Base-by-base conservation (phyloP, 192 early-diverging fungal species). In the Coemansia sp. region DNA sequence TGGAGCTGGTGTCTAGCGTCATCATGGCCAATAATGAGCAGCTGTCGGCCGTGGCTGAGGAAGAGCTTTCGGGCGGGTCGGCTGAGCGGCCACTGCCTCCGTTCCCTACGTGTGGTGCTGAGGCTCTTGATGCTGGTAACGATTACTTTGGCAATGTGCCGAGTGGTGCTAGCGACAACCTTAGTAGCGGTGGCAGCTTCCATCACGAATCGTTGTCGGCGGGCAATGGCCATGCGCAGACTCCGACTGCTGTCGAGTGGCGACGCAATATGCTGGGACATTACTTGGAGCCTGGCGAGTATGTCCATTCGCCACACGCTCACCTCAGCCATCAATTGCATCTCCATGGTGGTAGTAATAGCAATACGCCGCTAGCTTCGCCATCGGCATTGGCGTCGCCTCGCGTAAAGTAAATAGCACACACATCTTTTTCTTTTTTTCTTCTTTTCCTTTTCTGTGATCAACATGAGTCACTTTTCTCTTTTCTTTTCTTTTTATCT, bases 141-240 rank as follows among this genome's bases (percentile, higher is more conserved):
- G 78, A 81, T 47, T 81, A 81, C 49, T 81, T 81, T 67, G 78
- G 78, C 42, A 39, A 55, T 50, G 60, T 62, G 37, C 57, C 10
- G 40, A 58, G 70, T 32, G 19, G 30, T 5, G 39, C 43, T 68
- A 75, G 40, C 55, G 39, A 30, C 72, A 75, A 26, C 65, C 28
- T 40, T 30, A 38, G 47, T 14, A 33, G 46, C 33, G 50, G 47
- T 9, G 47, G 47, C 8, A 49, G 47, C 19, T 49, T 21, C 10
- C 47, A 65, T 14, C 64, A 40, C 26, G 7, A 38, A 39, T 23
- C 44, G 13, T 26, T 26, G 10, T 63, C 6, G 14, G 32, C 35
- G 6, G 28, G 26, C 40, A 63, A 26, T 40, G 63, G 68, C 28
- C 58, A 58, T 16, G 66, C 42, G 37, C 62, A 62, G 61, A 67